Conservation (phyloP, 2,329 filamentous ascomycete species). For the Pyricularia pennisetigena region DNA sequence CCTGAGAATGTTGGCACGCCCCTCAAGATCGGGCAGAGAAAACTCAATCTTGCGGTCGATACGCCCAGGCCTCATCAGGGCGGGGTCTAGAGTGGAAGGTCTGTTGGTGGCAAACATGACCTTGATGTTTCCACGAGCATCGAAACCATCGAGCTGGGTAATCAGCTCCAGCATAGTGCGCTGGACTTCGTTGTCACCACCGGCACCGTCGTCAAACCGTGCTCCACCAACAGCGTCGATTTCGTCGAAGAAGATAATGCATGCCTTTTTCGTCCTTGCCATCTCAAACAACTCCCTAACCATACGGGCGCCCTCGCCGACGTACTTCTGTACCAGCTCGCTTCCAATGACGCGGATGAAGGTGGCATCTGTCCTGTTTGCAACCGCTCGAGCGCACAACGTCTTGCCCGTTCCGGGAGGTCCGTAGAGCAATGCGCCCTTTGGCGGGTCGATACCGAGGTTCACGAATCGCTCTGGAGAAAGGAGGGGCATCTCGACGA, state of each 20-base stretch:
- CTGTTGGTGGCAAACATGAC: slow-evolving; percentile 99
- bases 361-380: slow-evolving; percentile 94
- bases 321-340: slow-evolving; percentile 97
- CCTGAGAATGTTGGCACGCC: slow-evolving; percentile 90
- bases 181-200: slow-evolving; percentile 95
- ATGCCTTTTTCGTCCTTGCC: slow-evolving; percentile 98
- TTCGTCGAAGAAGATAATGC: slow-evolving; percentile 99
- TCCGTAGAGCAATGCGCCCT: slow-evolving; percentile 92
- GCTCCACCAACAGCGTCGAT: slow-evolving; percentile 99
- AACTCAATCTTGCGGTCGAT: slow-evolving; percentile 99
- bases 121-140: slow-evolving; percentile 97
- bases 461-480: slow-evolving; percentile 96
- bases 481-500: slow-evolving; percentile 95
- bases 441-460: slow-evolving; percentile 97
- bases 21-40: slow-evolving; percentile 91
- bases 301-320: slow-evolving; percentile 96
- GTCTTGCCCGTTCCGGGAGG: slow-evolving; percentile 99
- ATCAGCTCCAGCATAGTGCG: slow-evolving; percentile 97
- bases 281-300: slow-evolving; percentile 98
- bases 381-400: slow-evolving; percentile 91
- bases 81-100: slow-evolving; percentile 94
- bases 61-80: slow-evolving; percentile 90
- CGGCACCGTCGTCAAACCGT: slow-evolving; percentile 94
- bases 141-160: slow-evolving; percentile 97
- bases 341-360: slow-evolving; percentile 98